These are phyloP conservation scores for Paramecium pentaurelia DNA, from an alignment of 73 alveolate genomes.

Conservation along the genomic window DNA sequence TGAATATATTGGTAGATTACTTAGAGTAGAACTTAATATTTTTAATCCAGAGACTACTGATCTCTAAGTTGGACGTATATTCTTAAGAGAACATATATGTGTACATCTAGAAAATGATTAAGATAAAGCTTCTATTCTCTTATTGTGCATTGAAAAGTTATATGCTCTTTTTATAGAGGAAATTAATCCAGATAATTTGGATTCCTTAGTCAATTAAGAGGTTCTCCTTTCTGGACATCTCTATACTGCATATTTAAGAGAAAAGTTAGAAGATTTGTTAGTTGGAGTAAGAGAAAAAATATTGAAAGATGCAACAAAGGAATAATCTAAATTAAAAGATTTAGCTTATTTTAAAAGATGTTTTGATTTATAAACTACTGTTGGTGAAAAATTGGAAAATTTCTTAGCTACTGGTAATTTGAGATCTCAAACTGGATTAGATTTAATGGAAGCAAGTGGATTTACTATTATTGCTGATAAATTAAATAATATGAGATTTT, in stretches of 20 bases:
- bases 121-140: slow-evolving; percentile 86
- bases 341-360: slow-evolving; percentile 77
- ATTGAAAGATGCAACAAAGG: slow-evolving; percentile 83
- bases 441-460: slow-evolving; percentile 94
- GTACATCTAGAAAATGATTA: slow-evolving; percentile 81
- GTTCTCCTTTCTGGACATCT: slow-evolving; percentile 95
- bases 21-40: slow-evolving; percentile 82
- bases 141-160: slow-evolving; percentile 92
- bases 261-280: slow-evolving; percentile 89
- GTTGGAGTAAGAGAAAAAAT: slow-evolving; percentile 86
- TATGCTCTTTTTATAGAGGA: slow-evolving; percentile 93
- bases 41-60: slow-evolving; percentile 85
- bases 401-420: slow-evolving; percentile 99
- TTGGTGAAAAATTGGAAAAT: slow-evolving; percentile 96
- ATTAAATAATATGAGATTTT: slow-evolving; percentile 93
- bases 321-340: slow-evolving; percentile 80
- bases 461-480: slow-evolving; percentile 98
- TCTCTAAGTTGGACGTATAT: slow-evolving; percentile 90
- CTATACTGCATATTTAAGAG: slow-evolving; percentile 87
- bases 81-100: slow-evolving; percentile 85
- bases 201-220: slow-evolving; percentile 93
- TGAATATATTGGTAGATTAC: slow-evolving; percentile 87
- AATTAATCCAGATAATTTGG: slow-evolving; percentile 92
- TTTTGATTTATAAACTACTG: slow-evolving; percentile 82
- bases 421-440: slow-evolving; percentile 95